Conservation (phyloP, 2,329 filamentous ascomycete genomes). For the Colletotrichum tropicale region DNA sequence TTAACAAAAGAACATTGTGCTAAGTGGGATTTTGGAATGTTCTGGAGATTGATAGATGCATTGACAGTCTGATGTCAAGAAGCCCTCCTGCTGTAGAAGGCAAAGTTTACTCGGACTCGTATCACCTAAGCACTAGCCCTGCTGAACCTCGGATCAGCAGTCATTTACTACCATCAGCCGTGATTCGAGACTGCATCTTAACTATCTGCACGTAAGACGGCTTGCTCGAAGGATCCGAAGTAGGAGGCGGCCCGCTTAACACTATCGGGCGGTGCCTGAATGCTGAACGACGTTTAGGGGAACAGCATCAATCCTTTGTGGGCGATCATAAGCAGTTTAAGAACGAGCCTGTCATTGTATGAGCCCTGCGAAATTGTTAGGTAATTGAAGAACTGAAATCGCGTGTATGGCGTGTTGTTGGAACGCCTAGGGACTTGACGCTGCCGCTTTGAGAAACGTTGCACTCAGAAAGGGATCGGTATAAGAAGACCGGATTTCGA, state of each 20-base stretch:
- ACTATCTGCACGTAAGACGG: not conserved
- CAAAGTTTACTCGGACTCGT: not conserved
- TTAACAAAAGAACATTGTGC: not conserved
- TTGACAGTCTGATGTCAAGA: not conserved
- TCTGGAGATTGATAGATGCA: not conserved
- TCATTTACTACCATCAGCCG: not conserved
- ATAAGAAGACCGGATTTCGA: not conserved
- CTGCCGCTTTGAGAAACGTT: not conserved
- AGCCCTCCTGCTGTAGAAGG: not conserved
- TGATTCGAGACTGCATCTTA: not conserved
- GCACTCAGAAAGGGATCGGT: not conserved
- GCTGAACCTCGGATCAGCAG: not conserved
- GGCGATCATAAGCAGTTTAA: not conserved
- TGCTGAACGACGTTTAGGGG: not conserved
- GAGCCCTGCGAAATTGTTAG: not conserved
- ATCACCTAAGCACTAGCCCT: not conserved
- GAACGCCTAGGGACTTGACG: not conserved
- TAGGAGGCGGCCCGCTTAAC: not conserved
- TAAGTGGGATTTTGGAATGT: not conserved
- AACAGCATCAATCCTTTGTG: not conserved
- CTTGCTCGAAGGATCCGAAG: not conserved
- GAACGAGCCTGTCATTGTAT: not conserved
- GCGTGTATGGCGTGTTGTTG: not conserved
- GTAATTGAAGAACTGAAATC: not conserved
- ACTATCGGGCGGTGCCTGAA: not conserved